A percentile compares a stretch with the other conserved stretches of the same genome.
These are phyloP conservation scores for Naganishia friedmannii DNA, from an alignment of 768 basidiomycete genomes.

Conservation along the genomic window DNA sequence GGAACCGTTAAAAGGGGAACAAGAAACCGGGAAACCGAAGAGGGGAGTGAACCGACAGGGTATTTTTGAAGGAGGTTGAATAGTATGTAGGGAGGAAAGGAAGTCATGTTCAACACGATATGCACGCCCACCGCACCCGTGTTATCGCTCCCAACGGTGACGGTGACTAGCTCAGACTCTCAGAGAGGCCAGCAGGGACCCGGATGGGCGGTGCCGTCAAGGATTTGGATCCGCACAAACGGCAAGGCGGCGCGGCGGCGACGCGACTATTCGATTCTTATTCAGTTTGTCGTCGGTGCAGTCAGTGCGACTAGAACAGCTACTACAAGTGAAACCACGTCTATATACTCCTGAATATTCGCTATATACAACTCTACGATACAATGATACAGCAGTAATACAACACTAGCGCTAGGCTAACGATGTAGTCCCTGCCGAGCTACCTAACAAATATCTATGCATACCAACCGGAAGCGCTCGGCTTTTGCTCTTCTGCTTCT, in stretches of 20 bases:
- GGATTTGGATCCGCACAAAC: too few species aligned
- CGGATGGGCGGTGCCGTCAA: too few species aligned
- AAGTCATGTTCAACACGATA: background rate
- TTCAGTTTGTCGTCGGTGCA: too few species aligned
- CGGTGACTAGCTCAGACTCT: too few species aligned
- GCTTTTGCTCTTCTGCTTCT: constrained; percentile 14
- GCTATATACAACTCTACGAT: background rate
- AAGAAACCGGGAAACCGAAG: constrained; percentile 15
- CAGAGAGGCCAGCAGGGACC: too few species aligned
- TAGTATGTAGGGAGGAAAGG: background rate
- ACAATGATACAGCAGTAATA: background rate
- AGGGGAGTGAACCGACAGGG: constrained; percentile 16
- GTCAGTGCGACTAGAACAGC: too few species aligned
- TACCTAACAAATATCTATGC: background rate
- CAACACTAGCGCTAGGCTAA: background rate
- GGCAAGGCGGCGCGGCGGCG: too few species aligned
- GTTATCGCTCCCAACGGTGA: too few species aligned
- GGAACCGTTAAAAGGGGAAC: background rate
- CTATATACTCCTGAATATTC: background rate
- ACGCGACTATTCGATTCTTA: too few species aligned
- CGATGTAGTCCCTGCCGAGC: background rate
- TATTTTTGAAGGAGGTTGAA: background rate
- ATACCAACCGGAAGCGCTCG: constrained; percentile 16
- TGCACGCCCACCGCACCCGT: background rate
- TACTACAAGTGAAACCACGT: too few species aligned